Conservation (phyloP, 2,329 filamentous ascomycete species). For the Claviceps africana region DNA sequence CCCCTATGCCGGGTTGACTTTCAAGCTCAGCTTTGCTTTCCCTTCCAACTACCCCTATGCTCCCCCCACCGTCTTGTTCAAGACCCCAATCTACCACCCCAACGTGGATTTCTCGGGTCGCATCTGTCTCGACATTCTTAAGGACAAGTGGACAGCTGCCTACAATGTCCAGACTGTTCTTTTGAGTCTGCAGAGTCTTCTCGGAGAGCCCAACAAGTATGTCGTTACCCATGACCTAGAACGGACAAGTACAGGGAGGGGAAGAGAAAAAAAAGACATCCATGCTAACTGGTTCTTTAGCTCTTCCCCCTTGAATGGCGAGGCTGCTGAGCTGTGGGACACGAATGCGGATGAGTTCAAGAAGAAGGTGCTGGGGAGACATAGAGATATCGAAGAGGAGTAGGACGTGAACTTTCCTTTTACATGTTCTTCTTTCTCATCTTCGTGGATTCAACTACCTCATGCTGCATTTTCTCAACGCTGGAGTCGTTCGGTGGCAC, state of each 20-base stretch:
- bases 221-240: constrained; percentile 19
- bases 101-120: constrained; percentile 96
- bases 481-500: constrained; percentile 27
- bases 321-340: constrained; percentile 94
- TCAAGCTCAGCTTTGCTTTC: constrained; percentile 89
- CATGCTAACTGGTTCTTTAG: constrained; percentile 30
- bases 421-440: background rate
- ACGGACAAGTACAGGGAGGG: background rate
- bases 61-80: constrained; percentile 85
- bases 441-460: constrained; percentile 9
- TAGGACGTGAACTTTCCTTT: constrained; percentile 16
- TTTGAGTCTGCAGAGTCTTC: constrained; percentile 81
- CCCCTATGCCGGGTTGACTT: constrained; percentile 72
- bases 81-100: constrained; percentile 97
- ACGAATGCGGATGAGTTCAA: constrained; percentile 79
- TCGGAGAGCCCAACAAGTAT: constrained; percentile 97
- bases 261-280: background rate
- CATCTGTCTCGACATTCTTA: constrained; percentile 95
- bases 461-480: constrained; percentile 10
- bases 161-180: constrained; percentile 94
- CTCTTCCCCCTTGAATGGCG: constrained; percentile 85
- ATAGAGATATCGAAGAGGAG: constrained; percentile 52
- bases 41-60: constrained; percentile 87
- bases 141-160: constrained; percentile 97
- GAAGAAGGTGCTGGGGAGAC: constrained; percentile 50